Conservation (phyloP, 495 filamentous ascomycete species). For the Penicillium silybi region DNA sequence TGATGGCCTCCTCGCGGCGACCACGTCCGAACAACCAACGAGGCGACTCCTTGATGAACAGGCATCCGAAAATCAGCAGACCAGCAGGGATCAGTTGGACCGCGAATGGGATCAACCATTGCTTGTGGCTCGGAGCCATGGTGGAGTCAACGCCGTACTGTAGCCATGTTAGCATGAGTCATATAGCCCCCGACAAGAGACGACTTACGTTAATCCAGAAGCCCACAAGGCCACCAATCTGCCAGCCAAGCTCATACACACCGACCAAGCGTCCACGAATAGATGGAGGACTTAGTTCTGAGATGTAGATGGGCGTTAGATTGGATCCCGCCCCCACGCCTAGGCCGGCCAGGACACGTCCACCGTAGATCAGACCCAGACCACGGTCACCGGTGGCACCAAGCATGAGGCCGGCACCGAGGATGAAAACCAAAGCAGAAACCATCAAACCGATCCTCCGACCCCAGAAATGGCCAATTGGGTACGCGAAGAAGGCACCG, state of each 20-base stretch:
- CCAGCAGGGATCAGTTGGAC: constrained; percentile 52
- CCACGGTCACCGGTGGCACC: constrained; percentile 54
- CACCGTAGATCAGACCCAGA: constrained; percentile 61
- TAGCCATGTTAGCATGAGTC: constrained; percentile 7
- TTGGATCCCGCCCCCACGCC: constrained; percentile 73
- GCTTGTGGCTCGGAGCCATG: constrained; percentile 31
- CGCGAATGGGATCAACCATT: constrained; percentile 55
- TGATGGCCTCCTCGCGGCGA: constrained; percentile 50
- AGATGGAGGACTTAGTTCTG: constrained; percentile 74
- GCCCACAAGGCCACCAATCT: constrained; percentile 67
- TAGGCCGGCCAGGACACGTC: constrained; percentile 67
- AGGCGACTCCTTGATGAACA: constrained; percentile 52
- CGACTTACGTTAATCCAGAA: constrained; percentile 64
- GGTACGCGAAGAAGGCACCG: constrained; percentile 60
- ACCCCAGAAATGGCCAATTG: constrained; percentile 52
- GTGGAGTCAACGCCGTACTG: constrained; percentile 38
- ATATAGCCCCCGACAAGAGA: background rate
- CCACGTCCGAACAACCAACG: constrained; percentile 52
- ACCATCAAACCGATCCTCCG: constrained; percentile 52
- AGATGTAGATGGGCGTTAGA: constrained; percentile 73
- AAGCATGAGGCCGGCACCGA: constrained; percentile 62
- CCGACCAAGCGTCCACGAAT: constrained; percentile 76
- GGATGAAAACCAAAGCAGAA: constrained; percentile 53
- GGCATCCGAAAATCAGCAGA: constrained; percentile 43
- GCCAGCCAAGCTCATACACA: constrained; percentile 70